Base-by-base conservation (phyloP, 441 rosid genomes). In the Dalechampia spathulata region DNA sequence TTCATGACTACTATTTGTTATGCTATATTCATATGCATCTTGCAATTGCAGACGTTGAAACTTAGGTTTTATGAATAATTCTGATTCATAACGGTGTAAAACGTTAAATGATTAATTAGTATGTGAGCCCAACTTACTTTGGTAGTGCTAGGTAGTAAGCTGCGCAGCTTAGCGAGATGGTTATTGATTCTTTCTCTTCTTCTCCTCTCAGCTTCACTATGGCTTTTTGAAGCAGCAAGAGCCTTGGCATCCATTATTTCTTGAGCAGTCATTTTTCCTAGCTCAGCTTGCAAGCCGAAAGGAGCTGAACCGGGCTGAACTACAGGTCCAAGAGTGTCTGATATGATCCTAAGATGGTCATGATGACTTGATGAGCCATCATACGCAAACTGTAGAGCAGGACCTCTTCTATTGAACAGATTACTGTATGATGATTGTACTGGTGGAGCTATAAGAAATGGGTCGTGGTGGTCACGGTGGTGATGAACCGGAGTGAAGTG, bases 121-220 rank as follows among this genome's bases (percentile, higher is more conserved):
- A n/a, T n/a, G n/a, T n/a, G n/a, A n/a, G n/a, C n/a, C n/a, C 4
- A 30, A 62, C 95, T 88, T 86, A 92, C 98, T 76, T 92, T 92
- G 57, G 96, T 86, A 64, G 96, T 88, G 79, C 83, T 92, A 14
- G 98, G 98, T 38, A 92, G 77, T 65, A 92, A 65, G 78, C 95
- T 86, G 60, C 98, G 85, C 17, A 92, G 88, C 73, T 86, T 92
- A 46, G 96, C 91, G 16, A 85, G 80, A 62, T 85, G 89, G 32
- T 84, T 72, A 66, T 85, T 85, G 78, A 85, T 85, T 72, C 93
- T 77, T 55, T 85, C 93, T 38, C 93, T 77, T 21, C 93, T 72
- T 52, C 93, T 77, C 75, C 87, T 79, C 72, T 85, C 93, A 1
- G 93, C 93, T 52, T 85, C 89, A 48, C 93, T 80, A 40, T 85